These are phyloP conservation scores for Anthoceros angustus DNA, from an alignment of 225 moss, liverwort and hornwort genomes.

Conservation along the genomic window DNA sequence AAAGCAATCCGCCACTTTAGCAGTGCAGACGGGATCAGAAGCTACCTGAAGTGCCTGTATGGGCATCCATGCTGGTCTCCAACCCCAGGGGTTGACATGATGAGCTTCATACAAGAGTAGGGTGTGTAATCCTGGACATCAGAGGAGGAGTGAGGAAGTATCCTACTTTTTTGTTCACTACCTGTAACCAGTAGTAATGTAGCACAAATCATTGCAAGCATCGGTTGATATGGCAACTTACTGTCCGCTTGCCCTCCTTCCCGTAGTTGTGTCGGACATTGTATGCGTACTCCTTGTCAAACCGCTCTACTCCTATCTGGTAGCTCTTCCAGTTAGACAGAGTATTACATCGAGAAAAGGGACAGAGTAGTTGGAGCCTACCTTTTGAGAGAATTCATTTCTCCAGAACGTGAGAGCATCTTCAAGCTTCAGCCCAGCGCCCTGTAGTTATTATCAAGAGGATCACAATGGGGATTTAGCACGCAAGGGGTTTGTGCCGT, in stretches of 20 bases:
- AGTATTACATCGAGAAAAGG: not conserved
- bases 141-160: not conserved
- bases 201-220: not conserved
- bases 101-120: constrained; percentile 82
- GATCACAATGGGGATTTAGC: not conserved
- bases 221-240: constrained; percentile 10
- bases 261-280: constrained; percentile 86
- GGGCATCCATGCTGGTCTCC: constrained; percentile 99
- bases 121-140: constrained; percentile 70
- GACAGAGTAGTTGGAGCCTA: constrained; percentile 1
- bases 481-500: no score
- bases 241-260: constrained; percentile 79
- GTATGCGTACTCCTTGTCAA: constrained; percentile 96
- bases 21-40: not conserved
- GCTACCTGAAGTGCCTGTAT: constrained; percentile 65
- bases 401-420: constrained; percentile 87
- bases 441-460: constrained; percentile 15
- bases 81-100: constrained; percentile 88
- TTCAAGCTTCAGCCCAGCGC: constrained; percentile 72
- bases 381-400: constrained; percentile 58
- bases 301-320: constrained; percentile 71
- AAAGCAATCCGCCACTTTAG: not conserved
- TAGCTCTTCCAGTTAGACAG: not conserved
- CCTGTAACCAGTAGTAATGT: constrained; percentile 5
- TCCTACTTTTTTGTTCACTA: not conserved